A percentile compares a stretch with the other conserved stretches of the same genome.
phyloP scores from a whole-genome alignment of 164 flowering plant species.

The Vitis rotundifolia region DNA sequence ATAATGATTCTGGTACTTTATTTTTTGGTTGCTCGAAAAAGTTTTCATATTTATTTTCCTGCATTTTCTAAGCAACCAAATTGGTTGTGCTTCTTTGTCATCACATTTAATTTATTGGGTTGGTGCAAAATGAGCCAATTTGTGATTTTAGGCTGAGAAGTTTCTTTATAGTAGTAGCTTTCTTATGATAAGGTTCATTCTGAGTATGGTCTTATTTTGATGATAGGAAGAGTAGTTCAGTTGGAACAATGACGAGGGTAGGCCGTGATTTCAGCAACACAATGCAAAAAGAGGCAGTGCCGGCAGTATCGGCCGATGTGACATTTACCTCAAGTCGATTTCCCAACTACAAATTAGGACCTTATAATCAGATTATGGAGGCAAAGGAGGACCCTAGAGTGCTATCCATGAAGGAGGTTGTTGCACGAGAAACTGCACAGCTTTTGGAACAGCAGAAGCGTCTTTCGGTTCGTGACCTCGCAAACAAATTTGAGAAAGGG shows the following conservation, averaged over 20 bases:
- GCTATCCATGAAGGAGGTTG: slow-evolving; percentile 65
- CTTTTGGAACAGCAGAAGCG: slow-evolving; percentile 70
- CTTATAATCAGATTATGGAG: slow-evolving; percentile 60
- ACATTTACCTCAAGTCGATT: slow-evolving; percentile 57
- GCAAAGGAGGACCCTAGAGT: slow-evolving; percentile 48
- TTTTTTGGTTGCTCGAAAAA: too few species aligned
- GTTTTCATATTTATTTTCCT: too few species aligned
- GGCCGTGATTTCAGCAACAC: slow-evolving; percentile 49
- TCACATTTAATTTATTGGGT: background rate
- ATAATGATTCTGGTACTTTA: too few species aligned
- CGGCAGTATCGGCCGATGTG: slow-evolving; percentile 63
- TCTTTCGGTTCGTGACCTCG: slow-evolving; percentile 77
- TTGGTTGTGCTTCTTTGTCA: too few species aligned
- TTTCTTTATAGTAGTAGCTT: background rate
- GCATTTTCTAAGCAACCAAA: too few species aligned
- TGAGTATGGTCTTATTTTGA: background rate
- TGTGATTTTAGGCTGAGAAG: background rate
- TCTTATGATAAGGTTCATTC: background rate
- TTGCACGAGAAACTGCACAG: slow-evolving; percentile 52
- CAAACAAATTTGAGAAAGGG: slow-evolving; percentile 73
- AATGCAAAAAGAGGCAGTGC: slow-evolving; percentile 44
- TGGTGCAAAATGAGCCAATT: slow-evolving; percentile 14
- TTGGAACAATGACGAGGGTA: slow-evolving; percentile 54
- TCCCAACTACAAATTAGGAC: slow-evolving; percentile 64
- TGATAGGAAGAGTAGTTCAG: slow-evolving; percentile 16